These are phyloP conservation scores for Xylaria acuta DNA, from an alignment of 495 filamentous ascomycete species.

Conservation along the genomic window DNA sequence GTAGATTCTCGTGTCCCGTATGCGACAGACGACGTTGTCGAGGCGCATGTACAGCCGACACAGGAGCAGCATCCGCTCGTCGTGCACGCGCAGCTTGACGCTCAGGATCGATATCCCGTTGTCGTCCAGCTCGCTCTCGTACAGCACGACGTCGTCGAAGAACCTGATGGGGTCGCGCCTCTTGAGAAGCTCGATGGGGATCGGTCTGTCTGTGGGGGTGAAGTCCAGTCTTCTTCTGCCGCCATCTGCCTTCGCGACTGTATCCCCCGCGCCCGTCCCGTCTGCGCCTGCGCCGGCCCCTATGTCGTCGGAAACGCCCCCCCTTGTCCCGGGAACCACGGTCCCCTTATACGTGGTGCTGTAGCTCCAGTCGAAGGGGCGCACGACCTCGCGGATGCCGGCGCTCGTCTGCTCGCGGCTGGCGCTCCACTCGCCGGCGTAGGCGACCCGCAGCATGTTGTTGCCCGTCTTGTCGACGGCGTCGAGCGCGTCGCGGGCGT, in stretches of 20 bases:
- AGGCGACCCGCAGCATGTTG: constrained; percentile 87
- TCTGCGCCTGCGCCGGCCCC: neutral
- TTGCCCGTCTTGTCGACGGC: constrained; percentile 91
- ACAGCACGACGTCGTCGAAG: constrained; percentile 92
- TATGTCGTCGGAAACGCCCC: neutral
- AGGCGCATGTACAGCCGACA: constrained; percentile 91
- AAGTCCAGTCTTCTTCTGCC: constrained; percentile 47
- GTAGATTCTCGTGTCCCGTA: constrained; percentile 90
- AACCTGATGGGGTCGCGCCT: constrained; percentile 88
- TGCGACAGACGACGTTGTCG: constrained; percentile 83
- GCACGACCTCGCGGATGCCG: constrained; percentile 90
- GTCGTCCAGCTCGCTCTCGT: constrained; percentile 97
- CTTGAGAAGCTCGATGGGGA: constrained; percentile 84
- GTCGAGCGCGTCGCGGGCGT: constrained; percentile 84
- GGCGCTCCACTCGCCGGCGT: constrained; percentile 88
- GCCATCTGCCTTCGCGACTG: neutral
- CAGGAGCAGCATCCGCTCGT: constrained; percentile 79
- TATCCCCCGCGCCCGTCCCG: neutral
- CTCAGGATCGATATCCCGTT: constrained; percentile 90
- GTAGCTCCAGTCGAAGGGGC: constrained; percentile 98
- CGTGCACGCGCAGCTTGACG: constrained; percentile 92
- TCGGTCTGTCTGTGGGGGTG: constrained; percentile 60
- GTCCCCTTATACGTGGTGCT: constrained; percentile 84
- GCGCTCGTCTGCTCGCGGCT: constrained; percentile 84
- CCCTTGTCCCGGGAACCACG: constrained; percentile 31